These are phyloP conservation scores for Batkoa obscura DNA, from an alignment of 371 early-diverging fungal genomes.

Conservation along the genomic window DNA sequence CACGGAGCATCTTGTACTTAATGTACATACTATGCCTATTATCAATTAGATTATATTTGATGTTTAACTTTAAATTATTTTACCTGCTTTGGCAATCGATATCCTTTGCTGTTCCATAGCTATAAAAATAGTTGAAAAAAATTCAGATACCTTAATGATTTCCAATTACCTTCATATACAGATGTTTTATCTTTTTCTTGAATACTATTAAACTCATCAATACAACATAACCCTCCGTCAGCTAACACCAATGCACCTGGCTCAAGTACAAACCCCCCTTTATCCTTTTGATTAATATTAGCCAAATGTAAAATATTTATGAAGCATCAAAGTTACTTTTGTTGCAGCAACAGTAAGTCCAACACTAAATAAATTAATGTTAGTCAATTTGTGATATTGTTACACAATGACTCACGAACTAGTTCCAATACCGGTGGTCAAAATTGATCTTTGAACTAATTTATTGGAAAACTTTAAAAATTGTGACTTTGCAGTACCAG, in stretches of 20 bases:
- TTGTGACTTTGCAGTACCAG: constrained; percentile 98
- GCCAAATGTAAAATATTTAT: no score
- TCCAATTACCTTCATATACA: no score
- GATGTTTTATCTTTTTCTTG: no score
- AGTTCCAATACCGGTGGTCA: constrained; percentile 98
- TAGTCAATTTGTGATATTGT: constrained; percentile 96
- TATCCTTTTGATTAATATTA: no score
- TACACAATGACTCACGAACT: constrained; percentile 98
- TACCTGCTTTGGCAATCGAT: constrained; percentile 98
- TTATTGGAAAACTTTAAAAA: constrained; percentile 90
- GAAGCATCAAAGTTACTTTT: no score
- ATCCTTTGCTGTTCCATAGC: constrained; percentile 99
- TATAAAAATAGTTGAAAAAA: constrained; percentile 95
- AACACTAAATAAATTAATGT: no score
- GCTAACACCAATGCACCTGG: constrained; percentile 97
- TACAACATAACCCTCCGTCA: constrained; percentile 98
- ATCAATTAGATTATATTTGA: no score
- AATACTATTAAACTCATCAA: constrained; percentile 99
- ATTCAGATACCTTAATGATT: no score
- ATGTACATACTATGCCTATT: no score
- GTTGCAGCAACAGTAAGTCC: no score
- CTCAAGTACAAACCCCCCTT: constrained; percentile 93
- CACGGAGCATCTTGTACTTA: constrained; percentile 97
- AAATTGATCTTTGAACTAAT: constrained; percentile 93
- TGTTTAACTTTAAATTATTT: no score